Percentiles rank a stretch among this genome's conserved stretches.
Conservation (phyloP, 352 stramenopile genomes). For the Globisporangium nunn region DNA sequence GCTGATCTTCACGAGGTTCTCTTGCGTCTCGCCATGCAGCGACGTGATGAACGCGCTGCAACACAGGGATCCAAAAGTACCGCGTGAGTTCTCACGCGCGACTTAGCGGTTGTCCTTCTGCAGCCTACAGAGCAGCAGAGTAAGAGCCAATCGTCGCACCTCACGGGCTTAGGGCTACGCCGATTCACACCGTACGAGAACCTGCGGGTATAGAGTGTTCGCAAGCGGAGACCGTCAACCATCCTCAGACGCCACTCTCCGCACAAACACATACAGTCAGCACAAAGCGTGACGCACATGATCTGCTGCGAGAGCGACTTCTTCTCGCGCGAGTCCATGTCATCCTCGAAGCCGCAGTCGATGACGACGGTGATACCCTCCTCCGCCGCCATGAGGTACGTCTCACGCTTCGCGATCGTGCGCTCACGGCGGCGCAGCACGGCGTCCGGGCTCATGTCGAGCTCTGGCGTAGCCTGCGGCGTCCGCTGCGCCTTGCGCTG, state of each 20-base stretch:
- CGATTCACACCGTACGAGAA: conserved; percentile 81
- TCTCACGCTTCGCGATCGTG: conserved; percentile 58
- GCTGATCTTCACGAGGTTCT: conserved; percentile 86
- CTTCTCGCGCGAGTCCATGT: conserved; percentile 91
- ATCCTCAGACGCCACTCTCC: neutral
- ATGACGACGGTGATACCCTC: conserved; percentile 84
- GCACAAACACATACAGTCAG: neutral
- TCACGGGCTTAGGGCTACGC: conserved; percentile 43
- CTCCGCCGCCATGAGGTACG: conserved; percentile 77
- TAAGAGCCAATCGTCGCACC: conserved; percentile 16
- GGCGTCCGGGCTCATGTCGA: conserved; percentile 78
- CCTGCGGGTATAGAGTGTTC: conserved; percentile 18
- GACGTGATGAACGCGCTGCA: conserved; percentile 61
- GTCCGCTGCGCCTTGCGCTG: conserved; percentile 36
- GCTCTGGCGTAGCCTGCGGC: conserved; percentile 28
- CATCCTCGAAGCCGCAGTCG: conserved; percentile 91
- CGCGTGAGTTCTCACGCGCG: neutral
- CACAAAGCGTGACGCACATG: conserved; percentile 56
- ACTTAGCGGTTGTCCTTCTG: neutral
- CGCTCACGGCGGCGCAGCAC: conserved; percentile 57
- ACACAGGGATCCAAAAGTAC: neutral
- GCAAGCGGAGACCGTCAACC: neutral
- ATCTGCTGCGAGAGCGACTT: conserved; percentile 93
- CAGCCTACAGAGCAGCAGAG: neutral
- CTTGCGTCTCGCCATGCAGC: conserved; percentile 56